Evolutionary conservation across 2,329 filamentous ascomycete genomes (phyloP).

Genomic region (Botrytis fragariae): DNA sequence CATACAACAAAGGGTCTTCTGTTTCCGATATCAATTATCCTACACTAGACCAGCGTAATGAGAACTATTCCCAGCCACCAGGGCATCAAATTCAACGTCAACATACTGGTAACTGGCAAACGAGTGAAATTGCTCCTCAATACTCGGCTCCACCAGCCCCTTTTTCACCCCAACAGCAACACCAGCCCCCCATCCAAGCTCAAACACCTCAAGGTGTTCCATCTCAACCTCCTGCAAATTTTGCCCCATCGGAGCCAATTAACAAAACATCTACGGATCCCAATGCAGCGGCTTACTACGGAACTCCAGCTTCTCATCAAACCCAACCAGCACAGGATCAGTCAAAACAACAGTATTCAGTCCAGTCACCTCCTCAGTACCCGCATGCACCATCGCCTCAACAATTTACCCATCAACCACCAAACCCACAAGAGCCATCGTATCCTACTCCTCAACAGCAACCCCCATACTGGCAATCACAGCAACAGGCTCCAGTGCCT

Average conservation of each 20-base stretch:
- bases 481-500: conserved; percentile 42
- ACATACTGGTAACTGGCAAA: conserved; percentile 52
- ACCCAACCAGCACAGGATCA: conserved; percentile 44
- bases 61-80: conserved; percentile 39
- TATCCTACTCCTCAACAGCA: conserved; percentile 35
- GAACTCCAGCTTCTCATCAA: conserved; percentile 39
- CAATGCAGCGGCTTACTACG: conserved; percentile 58
- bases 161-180: conserved; percentile 31
- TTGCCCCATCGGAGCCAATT: conserved; percentile 39
- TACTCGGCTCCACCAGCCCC: conserved; percentile 28
- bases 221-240: conserved; percentile 38
- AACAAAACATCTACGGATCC: conserved; percentile 48
- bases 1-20: conserved; percentile 32
- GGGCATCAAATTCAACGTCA: conserved; percentile 48
- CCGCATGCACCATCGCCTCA: conserved; percentile 33
- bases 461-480: conserved; percentile 51
- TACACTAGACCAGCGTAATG: conserved; percentile 27
- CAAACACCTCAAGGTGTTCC: conserved; percentile 38
- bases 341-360: conserved; percentile 38
- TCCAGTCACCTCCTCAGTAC: conserved; percentile 39
- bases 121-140: conserved; percentile 25
- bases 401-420: conserved; percentile 29
- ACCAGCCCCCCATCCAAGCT: conserved; percentile 25
- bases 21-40: conserved; percentile 29
- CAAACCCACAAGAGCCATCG: conserved; percentile 32